Percentiles rank a stretch among this genome's conserved stretches.
Conservation (phyloP, 2,329 filamentous ascomycete species). For the Purpureocillium lavendulum region DNA sequence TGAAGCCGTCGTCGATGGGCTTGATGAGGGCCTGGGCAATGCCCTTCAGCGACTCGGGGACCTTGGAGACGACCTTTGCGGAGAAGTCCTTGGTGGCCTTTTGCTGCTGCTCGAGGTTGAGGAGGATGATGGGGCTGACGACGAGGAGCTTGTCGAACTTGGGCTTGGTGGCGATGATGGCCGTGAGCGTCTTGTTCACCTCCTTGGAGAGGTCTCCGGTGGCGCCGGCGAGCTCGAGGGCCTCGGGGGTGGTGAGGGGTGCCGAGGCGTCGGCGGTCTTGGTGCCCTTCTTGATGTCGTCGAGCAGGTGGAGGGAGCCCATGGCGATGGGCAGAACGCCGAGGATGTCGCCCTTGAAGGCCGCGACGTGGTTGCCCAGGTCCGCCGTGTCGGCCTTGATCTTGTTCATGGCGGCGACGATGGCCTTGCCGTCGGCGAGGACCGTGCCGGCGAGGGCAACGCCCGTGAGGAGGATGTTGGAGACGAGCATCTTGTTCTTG, state of each 20-base stretch:
- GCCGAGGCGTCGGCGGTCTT: conserved; percentile 25
- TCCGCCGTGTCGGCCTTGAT: conserved; percentile 23
- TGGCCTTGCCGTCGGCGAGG: conserved; percentile 22
- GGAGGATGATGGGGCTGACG: conserved; percentile 32
- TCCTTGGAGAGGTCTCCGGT: conserved; percentile 23
- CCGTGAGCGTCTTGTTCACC: conserved; percentile 29
- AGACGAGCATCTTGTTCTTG: conserved; percentile 12
- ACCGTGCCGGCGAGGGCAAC: conserved; percentile 13
- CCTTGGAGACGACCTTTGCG: conserved; percentile 27
- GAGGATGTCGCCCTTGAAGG: conserved; percentile 29
- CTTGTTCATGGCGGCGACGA: conserved; percentile 23
- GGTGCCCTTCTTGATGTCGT: conserved; percentile 29
- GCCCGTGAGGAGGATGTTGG: conserved; percentile 14
- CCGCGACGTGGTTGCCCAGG: conserved; percentile 23
- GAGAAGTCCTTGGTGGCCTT: conserved; percentile 29
- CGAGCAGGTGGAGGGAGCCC: conserved; percentile 28
- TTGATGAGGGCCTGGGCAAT: conserved; percentile 25
- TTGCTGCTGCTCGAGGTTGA: conserved; percentile 31
- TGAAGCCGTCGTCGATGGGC: conserved; percentile 30
- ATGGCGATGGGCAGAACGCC: conserved; percentile 30
- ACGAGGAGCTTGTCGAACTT: conserved; percentile 35
- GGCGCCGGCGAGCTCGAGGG: conserved; percentile 27
- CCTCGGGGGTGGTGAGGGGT: conserved; percentile 27
- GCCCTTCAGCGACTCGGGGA: conserved; percentile 23
- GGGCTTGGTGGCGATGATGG: conserved; percentile 29